Evolutionary conservation across 352 stramenopile species (phyloP).

Genomic region (Globisporangium cederbergense): DNA sequence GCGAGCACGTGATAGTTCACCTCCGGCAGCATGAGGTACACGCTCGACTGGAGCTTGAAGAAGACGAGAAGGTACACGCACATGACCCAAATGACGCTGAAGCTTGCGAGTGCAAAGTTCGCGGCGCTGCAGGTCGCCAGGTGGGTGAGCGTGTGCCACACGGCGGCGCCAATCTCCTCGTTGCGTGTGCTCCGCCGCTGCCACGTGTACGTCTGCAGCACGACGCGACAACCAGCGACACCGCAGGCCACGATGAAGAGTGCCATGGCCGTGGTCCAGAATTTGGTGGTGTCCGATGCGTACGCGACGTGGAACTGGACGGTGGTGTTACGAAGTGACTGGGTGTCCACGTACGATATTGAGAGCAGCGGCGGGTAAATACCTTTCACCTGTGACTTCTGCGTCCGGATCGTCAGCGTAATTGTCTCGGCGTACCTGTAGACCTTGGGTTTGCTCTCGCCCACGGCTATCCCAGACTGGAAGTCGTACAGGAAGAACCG

Average conservation of each 20-base stretch:
- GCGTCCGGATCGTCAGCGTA: constrained; percentile 58
- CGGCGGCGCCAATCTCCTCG: constrained; percentile 48
- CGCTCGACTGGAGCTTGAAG: constrained; percentile 89
- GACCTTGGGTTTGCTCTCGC: constrained; percentile 44
- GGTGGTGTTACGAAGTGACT: constrained; percentile 18
- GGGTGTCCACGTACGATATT: constrained; percentile 71
- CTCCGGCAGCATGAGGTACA: constrained; percentile 88
- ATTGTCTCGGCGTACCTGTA: constrained; percentile 74
- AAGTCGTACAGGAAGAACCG: constrained; percentile 93
- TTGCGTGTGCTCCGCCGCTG: constrained; percentile 74
- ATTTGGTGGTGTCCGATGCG: constrained; percentile 68
- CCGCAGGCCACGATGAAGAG: constrained; percentile 70
- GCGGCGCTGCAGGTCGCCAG: constrained; percentile 35
- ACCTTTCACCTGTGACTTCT: constrained; percentile 32
- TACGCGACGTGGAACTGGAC: constrained; percentile 87
- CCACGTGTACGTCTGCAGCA: constrained; percentile 87
- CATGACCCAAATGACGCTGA: constrained; percentile 70
- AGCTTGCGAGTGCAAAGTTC: constrained; percentile 40
- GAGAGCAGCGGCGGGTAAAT: constrained; percentile 78
- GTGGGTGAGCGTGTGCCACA: constrained; percentile 44
- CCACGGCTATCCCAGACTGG: constrained; percentile 50
- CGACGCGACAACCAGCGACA: constrained; percentile 44
- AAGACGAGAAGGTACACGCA: constrained; percentile 91
- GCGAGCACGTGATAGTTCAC: constrained; percentile 46
- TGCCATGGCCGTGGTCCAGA: constrained; percentile 74